Percentiles rank a stretch among this genome's conserved stretches.
Evolutionary conservation across 495 filamentous ascomycete genomes (phyloP).

Genomic region (Neurospora sp.): DNA sequence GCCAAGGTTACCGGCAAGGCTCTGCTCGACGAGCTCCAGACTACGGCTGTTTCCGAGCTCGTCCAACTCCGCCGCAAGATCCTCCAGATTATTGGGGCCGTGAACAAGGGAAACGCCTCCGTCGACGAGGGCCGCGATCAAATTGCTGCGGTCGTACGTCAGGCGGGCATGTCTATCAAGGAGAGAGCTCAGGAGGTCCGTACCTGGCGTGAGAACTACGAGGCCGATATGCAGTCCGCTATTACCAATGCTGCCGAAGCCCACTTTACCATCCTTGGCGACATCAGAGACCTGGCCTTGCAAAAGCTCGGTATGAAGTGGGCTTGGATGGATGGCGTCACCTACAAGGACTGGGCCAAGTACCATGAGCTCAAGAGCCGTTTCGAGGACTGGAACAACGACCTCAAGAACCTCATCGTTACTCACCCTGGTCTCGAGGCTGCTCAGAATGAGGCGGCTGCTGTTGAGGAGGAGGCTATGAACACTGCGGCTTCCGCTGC

Average conservation of each 20-base stretch:
- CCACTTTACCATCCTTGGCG: conserved; percentile 72
- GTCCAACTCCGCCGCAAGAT: conserved; percentile 58
- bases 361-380: conserved; percentile 78
- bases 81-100: conserved; percentile 44
- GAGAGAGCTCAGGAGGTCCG: conserved; percentile 73
- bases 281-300: conserved; percentile 76
- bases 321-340: conserved; percentile 92
- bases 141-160: conserved; percentile 51
- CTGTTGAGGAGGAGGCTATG: conserved; percentile 70
- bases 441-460: conserved; percentile 56
- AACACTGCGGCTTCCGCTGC: conserved; percentile 67
- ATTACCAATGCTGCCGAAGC: conserved; percentile 67
- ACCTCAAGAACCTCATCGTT: conserved; percentile 61
- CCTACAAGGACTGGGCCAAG: conserved; percentile 91
- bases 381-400: conserved; percentile 75
- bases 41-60: conserved; percentile 50
- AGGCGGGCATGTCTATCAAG: conserved; percentile 67
- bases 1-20: conserved; percentile 48
- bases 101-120: conserved; percentile 32
- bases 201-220: conserved; percentile 64
- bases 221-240: conserved; percentile 54
- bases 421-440: conserved; percentile 60
- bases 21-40: conserved; percentile 57
- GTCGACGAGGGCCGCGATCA: conserved; percentile 51
- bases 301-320: conserved; percentile 96